A percentile compares a stretch with the other conserved stretches of the same genome.
Evolutionary conservation across 257 asterid genomes (phyloP).

Genomic region (Scutellaria minor): DNA sequence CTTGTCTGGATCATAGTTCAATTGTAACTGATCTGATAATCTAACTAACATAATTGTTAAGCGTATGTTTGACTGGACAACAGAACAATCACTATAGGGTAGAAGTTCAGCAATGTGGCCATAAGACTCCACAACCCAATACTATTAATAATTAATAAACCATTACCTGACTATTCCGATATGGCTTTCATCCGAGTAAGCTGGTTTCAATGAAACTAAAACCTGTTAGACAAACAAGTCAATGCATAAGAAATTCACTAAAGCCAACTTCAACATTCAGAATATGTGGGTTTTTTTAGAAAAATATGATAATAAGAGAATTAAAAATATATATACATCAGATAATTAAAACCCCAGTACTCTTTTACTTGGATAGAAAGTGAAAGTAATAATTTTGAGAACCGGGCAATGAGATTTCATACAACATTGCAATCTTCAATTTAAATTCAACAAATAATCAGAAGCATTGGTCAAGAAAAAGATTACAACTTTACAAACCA

Average conservation of each 20-base stretch:
- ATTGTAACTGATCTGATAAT: neutral
- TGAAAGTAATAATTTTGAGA: neutral
- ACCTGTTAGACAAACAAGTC: neutral
- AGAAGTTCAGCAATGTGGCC: neutral
- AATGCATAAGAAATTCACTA: slow-evolving; percentile 22
- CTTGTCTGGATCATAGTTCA: neutral
- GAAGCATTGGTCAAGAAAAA: slow-evolving; percentile 2
- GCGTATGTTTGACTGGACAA: neutral
- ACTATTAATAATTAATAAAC: neutral
- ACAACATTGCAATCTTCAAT: neutral
- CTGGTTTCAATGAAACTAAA: neutral
- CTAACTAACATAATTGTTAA: slow-evolving; percentile 15
- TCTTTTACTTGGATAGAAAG: neutral
- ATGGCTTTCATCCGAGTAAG: slow-evolving; percentile 1
- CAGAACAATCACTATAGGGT: neutral
- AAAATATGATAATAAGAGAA: neutral
- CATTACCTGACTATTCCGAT: neutral
- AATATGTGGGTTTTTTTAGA: neutral
- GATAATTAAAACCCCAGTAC: neutral
- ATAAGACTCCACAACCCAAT: slow-evolving; percentile 13
- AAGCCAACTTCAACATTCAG: slow-evolving; percentile 1
- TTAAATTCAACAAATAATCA: slow-evolving; percentile 27
- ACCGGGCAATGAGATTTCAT: neutral
- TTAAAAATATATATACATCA: neutral
- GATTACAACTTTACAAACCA: neutral